Evolutionary conservation across 2,329 filamentous ascomycete genomes (phyloP), one percentile per base, ranked within the genome.

Genomic region (Dryadomyces sulphureus): DNA sequence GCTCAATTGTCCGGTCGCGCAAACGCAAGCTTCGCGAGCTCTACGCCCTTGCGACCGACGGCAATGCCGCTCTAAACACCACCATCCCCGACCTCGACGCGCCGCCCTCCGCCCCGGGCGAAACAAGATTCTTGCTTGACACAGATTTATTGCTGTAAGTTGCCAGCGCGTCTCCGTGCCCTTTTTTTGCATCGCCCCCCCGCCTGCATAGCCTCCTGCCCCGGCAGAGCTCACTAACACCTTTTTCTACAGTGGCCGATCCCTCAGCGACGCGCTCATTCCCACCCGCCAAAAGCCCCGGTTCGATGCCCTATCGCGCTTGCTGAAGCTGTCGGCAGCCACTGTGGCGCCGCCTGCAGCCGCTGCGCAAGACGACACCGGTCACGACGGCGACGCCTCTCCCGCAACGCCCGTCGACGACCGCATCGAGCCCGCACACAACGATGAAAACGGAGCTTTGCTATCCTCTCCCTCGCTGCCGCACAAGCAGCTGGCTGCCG

Each of bases 1-100:
- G 79, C 67, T 72, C 75, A 75, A 80, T 82, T 74, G 77, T 84
- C 72, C 75, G 73, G 65, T 86, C 84, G 73, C 83, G 85, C 66
- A 92, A 93, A 77, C 81, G 86, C 65, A 93, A 93, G 73, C 75
- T 94, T 62, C 81, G 82, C 63, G 84, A 92, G 69, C 75, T 94
- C 57, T 94, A 84, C 70, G 73, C 75, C 56, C 77, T 84, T 73
- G 81, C 84, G 70, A 83, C 82, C 63, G 77, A 80, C 63, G 65
- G 72, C 59, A 70, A 77, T 63, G 66, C 68, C 62, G 68, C 79
- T 56, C 75, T 76, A 57, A 72, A 74, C 60, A 65, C 70, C 63
- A 67, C 69, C 61, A 69, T 75, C 60, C 67, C 68, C 56, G 70
- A 73, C 54, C 63, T 66, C 54, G 74, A 79, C 69, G 70, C 70